Evolutionary conservation across 139 green algal species (phyloP).

Genomic region (Coelastrella sp.): DNA sequence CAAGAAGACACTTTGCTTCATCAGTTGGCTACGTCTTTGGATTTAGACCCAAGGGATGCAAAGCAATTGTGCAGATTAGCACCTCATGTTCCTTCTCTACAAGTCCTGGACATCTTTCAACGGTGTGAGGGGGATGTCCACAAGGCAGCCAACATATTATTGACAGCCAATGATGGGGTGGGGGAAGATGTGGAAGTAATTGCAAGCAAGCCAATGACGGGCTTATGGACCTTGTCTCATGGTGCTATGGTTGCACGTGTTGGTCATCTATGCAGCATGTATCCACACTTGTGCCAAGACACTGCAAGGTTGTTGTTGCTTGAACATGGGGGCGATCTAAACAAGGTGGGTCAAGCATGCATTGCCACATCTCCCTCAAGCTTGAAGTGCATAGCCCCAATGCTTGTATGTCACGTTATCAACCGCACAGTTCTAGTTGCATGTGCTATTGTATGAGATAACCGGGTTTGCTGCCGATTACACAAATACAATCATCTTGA

Average conservation of each 20-base stretch:
- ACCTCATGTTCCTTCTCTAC: neutral
- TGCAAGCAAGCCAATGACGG: neutral
- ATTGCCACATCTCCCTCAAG: too few relatives aligned
- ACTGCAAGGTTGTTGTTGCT: conserved; percentile 29
- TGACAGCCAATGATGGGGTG: neutral
- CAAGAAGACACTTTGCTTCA: conserved; percentile 7
- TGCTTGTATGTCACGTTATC: too few relatives aligned
- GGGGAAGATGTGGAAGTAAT: neutral
- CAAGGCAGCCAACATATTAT: conserved; percentile 32
- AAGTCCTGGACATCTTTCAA: neutral
- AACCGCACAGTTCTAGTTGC: too few relatives aligned
- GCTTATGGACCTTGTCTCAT: neutral
- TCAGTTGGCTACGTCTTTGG: conserved; percentile 9
- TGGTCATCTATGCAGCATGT: neutral
- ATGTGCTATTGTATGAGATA: too few relatives aligned
- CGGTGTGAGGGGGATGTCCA: conserved; percentile 18
- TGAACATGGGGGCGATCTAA: conserved; percentile 24
- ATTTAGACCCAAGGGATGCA: neutral
- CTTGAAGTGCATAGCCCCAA: neutral
- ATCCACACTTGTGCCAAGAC: neutral
- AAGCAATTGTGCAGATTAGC: conserved; percentile 8
- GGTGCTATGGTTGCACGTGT: neutral
- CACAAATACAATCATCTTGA: too few relatives aligned
- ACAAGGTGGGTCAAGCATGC: neutral
- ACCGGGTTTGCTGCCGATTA: too few relatives aligned